These are phyloP conservation scores for Thalassiosira mediterranea DNA, from an alignment of 352 stramenopile genomes.

Conservation along the genomic window DNA sequence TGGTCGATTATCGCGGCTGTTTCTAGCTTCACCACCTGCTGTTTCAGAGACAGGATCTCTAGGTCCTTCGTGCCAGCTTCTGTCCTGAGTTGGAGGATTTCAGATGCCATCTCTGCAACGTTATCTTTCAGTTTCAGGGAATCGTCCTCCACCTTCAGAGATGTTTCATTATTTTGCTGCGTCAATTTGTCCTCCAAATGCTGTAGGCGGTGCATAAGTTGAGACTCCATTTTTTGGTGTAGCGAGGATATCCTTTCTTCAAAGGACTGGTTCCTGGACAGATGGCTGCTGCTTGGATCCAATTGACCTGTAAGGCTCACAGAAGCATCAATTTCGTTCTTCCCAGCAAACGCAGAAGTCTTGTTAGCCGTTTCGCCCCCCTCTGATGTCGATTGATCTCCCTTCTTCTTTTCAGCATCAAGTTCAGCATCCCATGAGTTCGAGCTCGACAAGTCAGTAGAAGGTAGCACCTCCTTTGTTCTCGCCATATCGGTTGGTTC, in stretches of 20 bases:
- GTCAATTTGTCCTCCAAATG: constrained; percentile 52
- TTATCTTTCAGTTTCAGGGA: constrained; percentile 12
- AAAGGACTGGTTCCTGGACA: constrained; percentile 37
- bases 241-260: constrained; percentile 49
- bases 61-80: constrained; percentile 50
- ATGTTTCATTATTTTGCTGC: constrained; percentile 35
- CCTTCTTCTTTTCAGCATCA: background rate
- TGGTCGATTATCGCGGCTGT: constrained; percentile 9
- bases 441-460: too few species aligned
- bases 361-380: too few species aligned
- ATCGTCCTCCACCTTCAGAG: constrained; percentile 14
- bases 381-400: too few species aligned
- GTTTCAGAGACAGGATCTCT: constrained; percentile 44
- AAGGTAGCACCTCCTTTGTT: too few species aligned
- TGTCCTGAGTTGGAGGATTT: constrained; percentile 29
- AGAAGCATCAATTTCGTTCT: too few species aligned
- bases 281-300: too few species aligned
- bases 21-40: constrained; percentile 31
- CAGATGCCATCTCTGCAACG: constrained; percentile 31
- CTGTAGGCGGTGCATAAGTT: constrained; percentile 52
- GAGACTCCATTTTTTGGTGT: constrained; percentile 56
- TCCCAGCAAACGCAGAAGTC: too few species aligned
- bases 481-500: constrained; percentile 1
- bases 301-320: too few species aligned
- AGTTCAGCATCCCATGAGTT: constrained; percentile 23